Conservation (phyloP, 352 stramenopile genomes). For the Ophiocytium majus region DNA sequence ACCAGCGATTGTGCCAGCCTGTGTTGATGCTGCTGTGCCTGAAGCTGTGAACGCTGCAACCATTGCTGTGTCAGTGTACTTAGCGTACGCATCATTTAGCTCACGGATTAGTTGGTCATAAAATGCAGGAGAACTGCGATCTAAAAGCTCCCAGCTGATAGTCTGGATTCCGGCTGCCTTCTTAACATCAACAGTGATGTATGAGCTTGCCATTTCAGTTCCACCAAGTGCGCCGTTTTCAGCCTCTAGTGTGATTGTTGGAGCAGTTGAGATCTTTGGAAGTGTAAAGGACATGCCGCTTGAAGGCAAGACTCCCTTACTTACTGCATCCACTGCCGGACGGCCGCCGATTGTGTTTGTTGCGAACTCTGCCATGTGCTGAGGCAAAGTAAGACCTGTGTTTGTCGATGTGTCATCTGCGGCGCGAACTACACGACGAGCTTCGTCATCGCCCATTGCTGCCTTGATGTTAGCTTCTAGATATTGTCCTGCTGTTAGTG, state of each 20-base stretch:
- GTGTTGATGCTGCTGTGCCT: conserved; percentile 18
- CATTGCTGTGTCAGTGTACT: conserved; percentile 19
- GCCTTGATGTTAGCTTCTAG: conserved; percentile 19
- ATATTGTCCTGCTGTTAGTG: conserved; percentile 20
- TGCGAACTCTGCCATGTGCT: conserved; percentile 18
- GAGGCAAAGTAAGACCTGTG: conserved; percentile 19
- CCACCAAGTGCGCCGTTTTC: conserved; percentile 17
- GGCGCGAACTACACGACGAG: conserved; percentile 16
- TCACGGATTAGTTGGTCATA: conserved; percentile 20
- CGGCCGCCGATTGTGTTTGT: conserved; percentile 17
- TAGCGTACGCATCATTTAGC: conserved; percentile 19
- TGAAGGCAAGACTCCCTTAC: conserved; percentile 19
- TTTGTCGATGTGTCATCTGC: conserved; percentile 19
- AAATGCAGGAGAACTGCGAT: conserved; percentile 19
- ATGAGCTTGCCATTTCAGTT: conserved; percentile 20
- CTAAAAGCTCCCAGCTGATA: conserved; percentile 19
- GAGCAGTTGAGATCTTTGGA: conserved; percentile 19
- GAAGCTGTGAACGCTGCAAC: conserved; percentile 18
- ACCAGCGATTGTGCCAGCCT: conserved; percentile 17
- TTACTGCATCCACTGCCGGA: conserved; percentile 18
- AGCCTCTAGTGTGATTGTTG: conserved; percentile 19
- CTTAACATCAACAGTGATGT: conserved; percentile 21
- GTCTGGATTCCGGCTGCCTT: conserved; percentile 17
- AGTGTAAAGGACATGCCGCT: conserved; percentile 19
- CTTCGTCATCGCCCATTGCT: conserved; percentile 18